Conservation (phyloP, 148 eudicot genomes). For the Silene conica region DNA sequence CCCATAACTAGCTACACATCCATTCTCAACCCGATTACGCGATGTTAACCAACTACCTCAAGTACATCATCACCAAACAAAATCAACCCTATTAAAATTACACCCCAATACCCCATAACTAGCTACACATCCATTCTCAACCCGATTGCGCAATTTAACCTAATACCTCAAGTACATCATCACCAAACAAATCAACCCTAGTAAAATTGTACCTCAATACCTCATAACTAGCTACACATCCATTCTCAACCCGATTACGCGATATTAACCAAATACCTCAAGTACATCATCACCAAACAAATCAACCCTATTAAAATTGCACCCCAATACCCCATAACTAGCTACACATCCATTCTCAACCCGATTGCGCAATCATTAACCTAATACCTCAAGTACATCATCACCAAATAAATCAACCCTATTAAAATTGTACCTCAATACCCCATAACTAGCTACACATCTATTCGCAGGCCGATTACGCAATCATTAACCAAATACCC, state of each 20-base stretch:
- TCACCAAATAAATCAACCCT: not conserved
- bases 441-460: no score
- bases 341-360: not conserved
- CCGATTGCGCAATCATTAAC: not conserved
- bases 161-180: not conserved
- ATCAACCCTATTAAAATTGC: no score
- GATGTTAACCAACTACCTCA: not conserved
- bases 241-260: not conserved
- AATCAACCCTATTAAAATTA: no score
- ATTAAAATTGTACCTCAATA: no score
- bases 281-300: not conserved
- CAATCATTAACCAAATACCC: not conserved
- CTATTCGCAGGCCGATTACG: not conserved
- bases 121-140: not conserved
- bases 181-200: no score
- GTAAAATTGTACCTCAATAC: no score
- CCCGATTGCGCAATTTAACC: not conserved
- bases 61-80: not conserved
- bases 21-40: not conserved
- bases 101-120: no score
- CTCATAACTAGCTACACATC: no score
- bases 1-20: no score
- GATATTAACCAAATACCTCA: not conserved
- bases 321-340: no score
- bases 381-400: not conserved